Evolutionary conservation across 176 grass and related monocot genomes (phyloP), one percentile per base, ranked within the genome.

Genomic region (Eleusine coracana): DNA sequence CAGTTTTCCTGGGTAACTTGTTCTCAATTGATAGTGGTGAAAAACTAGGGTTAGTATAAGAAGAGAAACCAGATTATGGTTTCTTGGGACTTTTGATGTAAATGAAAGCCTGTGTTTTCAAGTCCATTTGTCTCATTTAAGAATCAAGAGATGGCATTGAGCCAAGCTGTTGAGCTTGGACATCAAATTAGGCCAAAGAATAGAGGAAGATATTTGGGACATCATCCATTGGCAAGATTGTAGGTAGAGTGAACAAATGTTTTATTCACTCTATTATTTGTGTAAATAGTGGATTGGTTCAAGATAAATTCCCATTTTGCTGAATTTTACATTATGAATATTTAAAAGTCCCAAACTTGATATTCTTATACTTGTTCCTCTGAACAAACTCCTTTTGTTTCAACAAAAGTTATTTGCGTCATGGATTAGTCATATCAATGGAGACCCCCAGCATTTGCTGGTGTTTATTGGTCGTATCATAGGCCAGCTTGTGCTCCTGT

Each of bases 21-120:
- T 77, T 86, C 68, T 69, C 80, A 21, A 29, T 80, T 83, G 49
- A 62, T 86, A 86, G 69, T 74, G 80, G 69, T 87, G 88, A 80
- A 70, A 78, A 83, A 90, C 51, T 90, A 90, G 84, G 68, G 52
- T 27, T 90, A 80, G 80, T 87, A 86, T 79, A 80, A 87, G 84
- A 86, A 83, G 44, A 68, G 71, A 80, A 71, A 70, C 80, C 75
- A 80, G 31, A 62, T 27, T 42, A 66, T 75, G 61, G 50, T 61
- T 80, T 75, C 42, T 70, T 87, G 84, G 74, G 69, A 62, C 70
- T 75, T 90, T 84, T 87, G 80, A 37, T 90, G 88, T 87, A 83
- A 83, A 87, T 90, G 80, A 80, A 87, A 63, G 75, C 52, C 79
- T 62, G 79, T 69, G 55, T 70, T 55, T 58, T 9, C 62, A 36